phyloP scores from a whole-genome alignment of 768 basidiomycete genomes.

The Daedaleopsis nitida region DNA sequence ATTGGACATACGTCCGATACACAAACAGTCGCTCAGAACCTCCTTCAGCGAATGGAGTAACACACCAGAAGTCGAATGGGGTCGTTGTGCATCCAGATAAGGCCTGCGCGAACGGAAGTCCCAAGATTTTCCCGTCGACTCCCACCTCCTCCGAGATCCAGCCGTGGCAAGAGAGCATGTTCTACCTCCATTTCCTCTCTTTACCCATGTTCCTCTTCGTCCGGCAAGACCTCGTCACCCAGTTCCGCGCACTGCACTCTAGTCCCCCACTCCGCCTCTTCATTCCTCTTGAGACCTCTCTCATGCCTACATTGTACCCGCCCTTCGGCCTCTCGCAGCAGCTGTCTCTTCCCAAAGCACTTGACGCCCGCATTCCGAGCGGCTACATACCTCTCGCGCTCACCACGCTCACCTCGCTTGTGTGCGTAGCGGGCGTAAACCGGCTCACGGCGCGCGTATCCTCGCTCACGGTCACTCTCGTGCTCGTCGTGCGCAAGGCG shows the following conservation, averaged over 20 bases:
- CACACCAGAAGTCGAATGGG: neutral
- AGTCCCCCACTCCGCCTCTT: constrained; percentile 36
- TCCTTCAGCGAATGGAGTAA: constrained; percentile 16
- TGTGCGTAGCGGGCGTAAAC: constrained; percentile 88
- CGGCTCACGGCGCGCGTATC: constrained; percentile 77
- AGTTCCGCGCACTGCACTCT: constrained; percentile 44
- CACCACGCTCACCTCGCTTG: constrained; percentile 81
- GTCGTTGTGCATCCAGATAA: neutral
- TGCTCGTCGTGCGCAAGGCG: constrained; percentile 82
- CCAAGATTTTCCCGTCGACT: neutral
- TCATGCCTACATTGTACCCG: constrained; percentile 23
- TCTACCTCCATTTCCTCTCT: constrained; percentile 83
- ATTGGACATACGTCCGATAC: constrained; percentile 67
- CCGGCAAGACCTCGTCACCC: constrained; percentile 49
- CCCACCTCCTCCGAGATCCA: neutral
- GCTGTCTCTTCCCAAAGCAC: constrained; percentile 21
- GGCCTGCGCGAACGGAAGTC: neutral
- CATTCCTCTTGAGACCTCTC: constrained; percentile 6
- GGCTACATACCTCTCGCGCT: constrained; percentile 64
- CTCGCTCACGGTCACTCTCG: constrained; percentile 75
- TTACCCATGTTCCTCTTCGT: constrained; percentile 77
- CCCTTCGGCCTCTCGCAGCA: constrained; percentile 32
- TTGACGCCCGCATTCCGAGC: constrained; percentile 46
- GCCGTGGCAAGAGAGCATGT: constrained; percentile 89
- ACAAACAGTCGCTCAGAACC: constrained; percentile 21